Conservation (phyloP, 441 rosid species). For the Pelargonium hybrid region DNA sequence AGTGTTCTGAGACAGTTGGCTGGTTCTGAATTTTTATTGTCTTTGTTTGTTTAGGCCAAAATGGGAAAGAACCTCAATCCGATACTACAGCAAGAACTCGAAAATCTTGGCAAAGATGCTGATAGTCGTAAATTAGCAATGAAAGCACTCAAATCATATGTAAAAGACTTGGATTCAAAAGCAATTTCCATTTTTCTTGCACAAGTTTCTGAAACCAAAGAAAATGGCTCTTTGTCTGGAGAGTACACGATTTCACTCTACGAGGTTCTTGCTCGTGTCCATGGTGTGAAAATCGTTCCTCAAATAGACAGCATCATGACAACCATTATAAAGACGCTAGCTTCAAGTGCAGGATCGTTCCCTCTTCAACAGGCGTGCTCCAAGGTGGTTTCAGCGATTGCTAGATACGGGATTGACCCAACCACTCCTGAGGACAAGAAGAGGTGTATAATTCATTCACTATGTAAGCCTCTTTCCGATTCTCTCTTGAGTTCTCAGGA, state of each 20-base stretch:
- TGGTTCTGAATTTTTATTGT: not conserved
- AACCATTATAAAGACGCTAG: constrained; percentile 61
- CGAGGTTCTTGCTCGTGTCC: constrained; percentile 93
- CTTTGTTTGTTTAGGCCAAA: constrained; percentile 28
- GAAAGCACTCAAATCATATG: constrained; percentile 82
- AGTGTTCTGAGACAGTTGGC: not conserved
- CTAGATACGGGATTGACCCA: constrained; percentile 88
- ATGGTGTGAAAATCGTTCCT: constrained; percentile 79
- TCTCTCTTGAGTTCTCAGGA: constrained; percentile 70
- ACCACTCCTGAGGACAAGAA: constrained; percentile 66
- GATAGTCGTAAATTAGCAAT: constrained; percentile 85
- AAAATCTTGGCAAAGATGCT: constrained; percentile 83
- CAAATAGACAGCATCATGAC: constrained; percentile 77
- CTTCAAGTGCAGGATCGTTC: constrained; percentile 80
- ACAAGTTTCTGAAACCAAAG: constrained; percentile 90
- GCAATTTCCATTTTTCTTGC: constrained; percentile 83
- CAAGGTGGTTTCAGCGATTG: constrained; percentile 87
- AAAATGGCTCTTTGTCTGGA: constrained; percentile 66
- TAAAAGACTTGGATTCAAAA: constrained; percentile 76
- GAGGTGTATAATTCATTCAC: constrained; percentile 57
- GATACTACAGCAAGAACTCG: constrained; percentile 54
- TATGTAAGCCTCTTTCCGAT: constrained; percentile 75
- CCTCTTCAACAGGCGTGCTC: constrained; percentile 95
- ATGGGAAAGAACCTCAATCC: constrained; percentile 81
- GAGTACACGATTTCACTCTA: constrained; percentile 93